A percentile compares a stretch with the other conserved stretches of the same genome.
Evolutionary conservation across 2,329 filamentous ascomycete genomes (phyloP).

Genomic region (Triangularia verruculosa): DNA sequence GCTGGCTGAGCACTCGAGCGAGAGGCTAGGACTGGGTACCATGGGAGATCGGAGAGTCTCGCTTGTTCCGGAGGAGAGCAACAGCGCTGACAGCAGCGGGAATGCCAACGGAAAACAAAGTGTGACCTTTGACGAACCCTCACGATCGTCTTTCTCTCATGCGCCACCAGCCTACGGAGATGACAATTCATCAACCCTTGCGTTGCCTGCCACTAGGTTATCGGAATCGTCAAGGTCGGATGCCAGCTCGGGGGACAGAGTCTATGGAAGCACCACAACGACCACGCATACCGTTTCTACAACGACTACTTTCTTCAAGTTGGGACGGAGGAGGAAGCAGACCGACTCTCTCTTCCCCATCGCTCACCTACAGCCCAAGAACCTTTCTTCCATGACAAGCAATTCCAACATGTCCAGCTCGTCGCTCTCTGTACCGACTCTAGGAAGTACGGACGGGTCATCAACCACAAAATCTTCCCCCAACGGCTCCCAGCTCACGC

Average conservation of each 20-base stretch:
- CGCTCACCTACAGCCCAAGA: constrained; percentile 75
- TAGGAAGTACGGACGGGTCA: constrained; percentile 21
- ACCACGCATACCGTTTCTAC: constrained; percentile 62
- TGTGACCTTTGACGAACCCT: constrained; percentile 62
- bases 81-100: constrained; percentile 25
- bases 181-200: constrained; percentile 59
- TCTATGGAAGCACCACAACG: constrained; percentile 56
- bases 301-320: constrained; percentile 73
- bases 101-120: constrained; percentile 36
- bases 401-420: constrained; percentile 40
- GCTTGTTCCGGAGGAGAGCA: constrained; percentile 36
- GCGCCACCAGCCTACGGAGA: constrained; percentile 56
- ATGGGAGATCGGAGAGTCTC: constrained; percentile 44
- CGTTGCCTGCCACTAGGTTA: constrained; percentile 56
- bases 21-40: constrained; percentile 24
- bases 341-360: constrained; percentile 79
- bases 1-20: constrained; percentile 28
- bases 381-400: constrained; percentile 40
- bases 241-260: constrained; percentile 68
- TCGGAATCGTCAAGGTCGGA: constrained; percentile 92
- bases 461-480: constrained; percentile 11
- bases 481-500: constrained; percentile 29
- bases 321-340: constrained; percentile 73
- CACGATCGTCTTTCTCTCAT: constrained; percentile 41
- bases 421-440: constrained; percentile 43